Conservation (phyloP, 495 filamentous ascomycete species). For the Hyaloscypha hepaticicola region DNA sequence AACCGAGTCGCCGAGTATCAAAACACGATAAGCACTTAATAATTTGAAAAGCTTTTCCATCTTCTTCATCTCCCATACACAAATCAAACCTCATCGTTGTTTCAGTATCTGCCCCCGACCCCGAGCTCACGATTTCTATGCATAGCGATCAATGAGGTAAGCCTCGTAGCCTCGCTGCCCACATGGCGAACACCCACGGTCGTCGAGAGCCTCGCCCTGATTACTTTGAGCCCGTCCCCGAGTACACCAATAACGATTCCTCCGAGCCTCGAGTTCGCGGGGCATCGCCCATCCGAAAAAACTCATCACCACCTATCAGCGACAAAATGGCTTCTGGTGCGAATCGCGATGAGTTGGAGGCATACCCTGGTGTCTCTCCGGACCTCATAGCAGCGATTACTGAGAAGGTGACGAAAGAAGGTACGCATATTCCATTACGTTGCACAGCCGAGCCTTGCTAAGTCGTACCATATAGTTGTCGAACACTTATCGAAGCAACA, state of each 20-base stretch:
- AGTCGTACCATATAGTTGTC: constrained; percentile 17
- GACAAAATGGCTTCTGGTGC: constrained; percentile 25
- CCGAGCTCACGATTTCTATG: not conserved
- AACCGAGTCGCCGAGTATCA: too few species aligned
- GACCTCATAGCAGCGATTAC: constrained; percentile 32
- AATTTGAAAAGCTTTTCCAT: not conserved
- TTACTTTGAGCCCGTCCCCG: constrained; percentile 21
- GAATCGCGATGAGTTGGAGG: constrained; percentile 10
- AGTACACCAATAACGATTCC: constrained; percentile 21
- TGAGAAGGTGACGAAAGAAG: constrained; percentile 27
- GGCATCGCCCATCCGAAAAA: constrained; percentile 15
- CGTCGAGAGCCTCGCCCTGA: constrained; percentile 10
- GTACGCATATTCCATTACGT: constrained; percentile 2
- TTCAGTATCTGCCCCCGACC: not conserved
- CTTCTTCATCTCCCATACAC: not conserved
- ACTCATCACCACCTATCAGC: constrained; percentile 12
- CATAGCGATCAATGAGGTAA: not conserved
- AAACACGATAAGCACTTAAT: too few species aligned
- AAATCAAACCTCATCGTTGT: not conserved
- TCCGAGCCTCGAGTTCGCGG: constrained; percentile 23
- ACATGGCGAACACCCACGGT: not conserved
- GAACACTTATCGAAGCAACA: constrained; percentile 31
- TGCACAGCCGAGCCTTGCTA: constrained; percentile 12
- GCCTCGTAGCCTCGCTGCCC: not conserved
- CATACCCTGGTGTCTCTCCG: constrained; percentile 24